These are phyloP conservation scores for Breviolum minutum DNA, from an alignment of 73 alveolate genomes.

Conservation along the genomic window DNA sequence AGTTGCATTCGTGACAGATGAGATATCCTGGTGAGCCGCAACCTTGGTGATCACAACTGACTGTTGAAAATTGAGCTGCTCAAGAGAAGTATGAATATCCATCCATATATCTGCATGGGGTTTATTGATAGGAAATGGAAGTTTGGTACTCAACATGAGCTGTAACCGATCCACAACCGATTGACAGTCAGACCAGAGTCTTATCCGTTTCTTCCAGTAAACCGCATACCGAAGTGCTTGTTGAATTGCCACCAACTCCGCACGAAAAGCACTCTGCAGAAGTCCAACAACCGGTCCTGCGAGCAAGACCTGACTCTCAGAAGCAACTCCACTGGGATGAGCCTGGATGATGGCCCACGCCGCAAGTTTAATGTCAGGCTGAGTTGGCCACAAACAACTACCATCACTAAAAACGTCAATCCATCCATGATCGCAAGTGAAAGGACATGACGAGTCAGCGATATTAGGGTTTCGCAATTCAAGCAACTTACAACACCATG, in stretches of 20 bases:
- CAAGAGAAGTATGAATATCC: too few species aligned
- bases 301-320: neutral
- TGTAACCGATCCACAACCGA: neutral
- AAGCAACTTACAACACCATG: neutral
- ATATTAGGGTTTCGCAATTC: neutral
- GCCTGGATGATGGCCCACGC: neutral
- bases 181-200: neutral
- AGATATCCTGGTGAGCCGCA: too few species aligned
- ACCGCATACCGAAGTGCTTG: neutral
- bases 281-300: neutral
- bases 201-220: neutral
- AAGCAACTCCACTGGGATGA: neutral
- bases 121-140: neutral
- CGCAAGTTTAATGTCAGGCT: neutral
- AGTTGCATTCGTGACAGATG: too few species aligned
- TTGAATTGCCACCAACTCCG: neutral
- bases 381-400: neutral
- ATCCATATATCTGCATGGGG: neutral
- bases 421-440: neutral
- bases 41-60: neutral
- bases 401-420: neutral
- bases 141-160: too few species aligned
- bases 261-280: constrained; percentile 2
- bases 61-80: neutral
- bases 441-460: neutral